Evolutionary conservation across 208 protist genomes (phyloP), one percentile per base, ranked within the genome.

Genomic region (Acanthamoeba royreba): DNA sequence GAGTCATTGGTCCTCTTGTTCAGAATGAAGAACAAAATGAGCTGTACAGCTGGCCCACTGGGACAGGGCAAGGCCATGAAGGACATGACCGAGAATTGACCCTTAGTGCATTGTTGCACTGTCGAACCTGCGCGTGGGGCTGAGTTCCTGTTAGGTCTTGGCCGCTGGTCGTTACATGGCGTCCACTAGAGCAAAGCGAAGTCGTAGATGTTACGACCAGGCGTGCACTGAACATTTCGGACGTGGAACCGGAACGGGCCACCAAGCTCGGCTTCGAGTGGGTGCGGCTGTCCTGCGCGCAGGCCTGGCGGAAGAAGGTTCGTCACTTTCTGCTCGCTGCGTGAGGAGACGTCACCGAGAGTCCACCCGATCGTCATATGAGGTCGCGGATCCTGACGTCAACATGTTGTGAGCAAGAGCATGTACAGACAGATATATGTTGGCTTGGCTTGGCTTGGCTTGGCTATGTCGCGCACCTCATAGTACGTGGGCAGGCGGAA

Each of bases 291-390:
- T 40, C 43, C 43, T 4, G 43, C 25, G 15, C 61, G 61, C 15
- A 81, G 69, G 69, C 69, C 40, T 45, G 74, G 2, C 43, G 74
- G 43, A n/a, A n/a, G n/a, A n/a, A n/a, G n/a, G n/a, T n/a, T n/a
- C n/a, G n/a, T n/a, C n/a, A n/a, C n/a, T 17, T 45, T 13, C 38
- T 22, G 31, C n/a, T 22, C 61, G 61, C 40, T 35, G 25, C 33
- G 17, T 28, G 43, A 53, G n/a, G 53, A 19, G 25, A 90, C 83
- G 46, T 90, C 53, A n/a, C 52, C 83, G 38, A 90, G 17, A 13
- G 83, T 69, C 83, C 83, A 90, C 33, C 83, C 83, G 40, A 90
- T 69, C 1, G 83, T 90, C 83, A 90, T 90, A 42, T 90, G 83
- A 15, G 83, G 83, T 42, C 83, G 28, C 25, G 83, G 83, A 15